A percentile compares a stretch with the other conserved stretches of the same genome.
Evolutionary conservation across 257 asterid genomes (phyloP).

Genomic region (Oldenlandia corymbosa): DNA sequence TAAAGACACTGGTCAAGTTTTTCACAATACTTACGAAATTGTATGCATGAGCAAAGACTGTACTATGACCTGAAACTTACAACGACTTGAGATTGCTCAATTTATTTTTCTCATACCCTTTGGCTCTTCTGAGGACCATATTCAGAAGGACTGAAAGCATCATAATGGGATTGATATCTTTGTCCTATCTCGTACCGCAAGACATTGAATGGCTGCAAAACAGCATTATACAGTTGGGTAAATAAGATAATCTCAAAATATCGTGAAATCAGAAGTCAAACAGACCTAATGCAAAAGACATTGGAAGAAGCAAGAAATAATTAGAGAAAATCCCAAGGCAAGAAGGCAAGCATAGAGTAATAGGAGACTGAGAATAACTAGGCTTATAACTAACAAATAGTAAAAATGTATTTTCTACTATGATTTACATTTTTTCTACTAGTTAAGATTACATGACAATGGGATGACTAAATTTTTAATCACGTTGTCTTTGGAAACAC

Average conservation of each 20-base stretch:
- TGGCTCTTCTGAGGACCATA: conserved; percentile 95
- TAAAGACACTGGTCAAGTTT: not conserved
- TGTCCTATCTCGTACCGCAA: conserved; percentile 88
- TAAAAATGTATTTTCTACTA: no score
- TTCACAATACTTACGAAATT: not conserved
- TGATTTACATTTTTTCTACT: no score
- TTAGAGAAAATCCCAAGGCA: not conserved
- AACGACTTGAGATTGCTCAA: not conserved
- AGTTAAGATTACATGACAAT: no score
- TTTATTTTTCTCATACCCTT: conserved; percentile 50
- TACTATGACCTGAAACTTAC: not conserved
- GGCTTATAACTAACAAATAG: not conserved
- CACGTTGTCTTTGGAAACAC: not conserved
- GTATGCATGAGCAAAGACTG: not conserved
- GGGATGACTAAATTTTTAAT: no score
- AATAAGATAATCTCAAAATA: conserved; percentile 27
- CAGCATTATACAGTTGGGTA: conserved; percentile 18
- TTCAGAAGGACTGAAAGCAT: conserved; percentile 85
- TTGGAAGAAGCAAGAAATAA: not conserved
- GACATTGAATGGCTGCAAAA: conserved; percentile 87
- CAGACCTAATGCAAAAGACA: conserved; percentile 9
- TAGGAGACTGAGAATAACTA: no score
- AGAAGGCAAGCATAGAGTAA: not conserved
- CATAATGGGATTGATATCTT: conserved; percentile 81
- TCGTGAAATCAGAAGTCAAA: conserved; percentile 22